phyloP scores from a whole-genome alignment of 352 stramenopile genomes.

The Phytophthora multivora region DNA sequence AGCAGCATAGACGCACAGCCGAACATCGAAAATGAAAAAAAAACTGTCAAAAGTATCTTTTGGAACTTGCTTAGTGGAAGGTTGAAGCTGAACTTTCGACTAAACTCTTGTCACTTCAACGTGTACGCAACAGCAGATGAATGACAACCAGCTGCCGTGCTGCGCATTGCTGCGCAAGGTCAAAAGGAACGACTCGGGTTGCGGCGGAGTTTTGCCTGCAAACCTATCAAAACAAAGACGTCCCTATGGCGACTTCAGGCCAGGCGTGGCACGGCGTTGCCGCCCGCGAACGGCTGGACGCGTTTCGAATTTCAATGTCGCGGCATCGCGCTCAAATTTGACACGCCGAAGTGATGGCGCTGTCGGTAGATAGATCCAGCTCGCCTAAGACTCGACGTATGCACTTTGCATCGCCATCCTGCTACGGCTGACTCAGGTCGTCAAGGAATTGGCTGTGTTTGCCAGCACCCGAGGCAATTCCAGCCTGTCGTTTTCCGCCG shows the following conservation, averaged over 20 bases:
- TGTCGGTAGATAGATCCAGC: neutral
- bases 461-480: slow-evolving; percentile 6
- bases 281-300: slow-evolving; percentile 6
- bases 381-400: slow-evolving; percentile 1
- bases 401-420: neutral
- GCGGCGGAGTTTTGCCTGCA: neutral
- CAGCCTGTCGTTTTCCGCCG: neutral
- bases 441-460: slow-evolving; percentile 7
- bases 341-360: neutral
- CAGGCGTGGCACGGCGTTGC: slow-evolving; percentile 5
- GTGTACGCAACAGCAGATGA: neutral
- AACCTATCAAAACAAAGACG: slow-evolving; percentile 11
- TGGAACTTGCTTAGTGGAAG: neutral
- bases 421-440: neutral
- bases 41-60: slow-evolving; percentile 15
- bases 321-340: neutral
- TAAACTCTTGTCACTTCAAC: neutral
- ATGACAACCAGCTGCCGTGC: neutral
- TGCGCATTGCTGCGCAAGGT: neutral
- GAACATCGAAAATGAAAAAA: slow-evolving; percentile 23
- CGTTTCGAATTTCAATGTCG: neutral
- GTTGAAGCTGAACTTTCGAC: neutral
- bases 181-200: neutral
- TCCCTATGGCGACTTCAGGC: neutral
- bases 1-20: slow-evolving; percentile 26